Evolutionary conservation across 306 rosid species (phyloP), one percentile per base, ranked within the genome.

Genomic region (Vachellia collinsii): DNA sequence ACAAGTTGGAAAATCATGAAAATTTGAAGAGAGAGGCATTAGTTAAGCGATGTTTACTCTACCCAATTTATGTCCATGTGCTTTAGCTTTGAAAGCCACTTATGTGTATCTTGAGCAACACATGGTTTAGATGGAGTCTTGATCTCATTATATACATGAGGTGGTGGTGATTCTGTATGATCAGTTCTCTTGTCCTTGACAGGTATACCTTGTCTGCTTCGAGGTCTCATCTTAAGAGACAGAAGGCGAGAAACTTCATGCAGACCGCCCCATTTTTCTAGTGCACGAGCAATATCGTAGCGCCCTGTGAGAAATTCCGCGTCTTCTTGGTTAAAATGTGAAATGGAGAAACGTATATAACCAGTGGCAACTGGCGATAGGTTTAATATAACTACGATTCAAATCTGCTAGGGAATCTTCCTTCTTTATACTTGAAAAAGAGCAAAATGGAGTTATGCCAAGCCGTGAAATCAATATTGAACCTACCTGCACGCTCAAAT

Each of bases 191-290:
- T 92, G 78, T 89, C 96, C 61, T 82, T 88, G 61, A 64, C 79
- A 67, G 74, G 68, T 79, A 54, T 79, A 47, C 84, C 78, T 65
- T 86, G 93, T 82, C 93, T 86, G 64, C 87, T 88, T 36, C 87
- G 90, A 75, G 84, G 88, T 81, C 97, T 93, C 78, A 80, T 89
- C 78, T 93, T 88, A 22, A 95, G 92, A 1, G 97, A 87, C 47
- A 95, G 80, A 77, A 95, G 97, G 9, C 97, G 96, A 17, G 98
- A 90, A 79, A 95, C 99, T 83, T 95, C 96, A 70, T 81, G 93
- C 38, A 95, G 92, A 29, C 99, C 99, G 1, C 99, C 99, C 99
- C 98, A 93, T 76, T 91, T 95, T 81, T 95, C 99, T 66, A 95
- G 61, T 1, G 98, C 97, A 3, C 92, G 99, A 0, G 99, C 98